Evolutionary conservation across 2,329 filamentous ascomycete species (phyloP).

Genomic region (Nigrospora oryzae): DNA sequence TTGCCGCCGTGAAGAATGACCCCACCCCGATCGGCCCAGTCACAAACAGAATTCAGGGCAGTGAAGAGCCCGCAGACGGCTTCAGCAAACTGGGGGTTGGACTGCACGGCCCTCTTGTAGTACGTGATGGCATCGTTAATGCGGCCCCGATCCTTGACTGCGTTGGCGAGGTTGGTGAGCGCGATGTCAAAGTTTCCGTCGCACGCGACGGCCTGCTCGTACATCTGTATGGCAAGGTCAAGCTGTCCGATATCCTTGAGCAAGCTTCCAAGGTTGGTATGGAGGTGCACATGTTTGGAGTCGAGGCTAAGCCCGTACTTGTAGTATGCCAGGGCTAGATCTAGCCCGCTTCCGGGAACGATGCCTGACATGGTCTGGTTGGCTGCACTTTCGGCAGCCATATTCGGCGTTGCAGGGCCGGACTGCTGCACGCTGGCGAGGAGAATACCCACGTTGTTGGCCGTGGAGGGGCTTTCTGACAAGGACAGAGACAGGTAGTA

Average conservation of each 20-base stretch:
- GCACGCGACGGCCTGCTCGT: slow-evolving; percentile 85
- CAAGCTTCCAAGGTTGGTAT: slow-evolving; percentile 91
- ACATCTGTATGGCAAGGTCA: slow-evolving; percentile 89
- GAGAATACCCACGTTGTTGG: slow-evolving; percentile 95
- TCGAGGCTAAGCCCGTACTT: slow-evolving; percentile 88
- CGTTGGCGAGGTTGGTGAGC: slow-evolving; percentile 91
- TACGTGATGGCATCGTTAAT: slow-evolving; percentile 88
- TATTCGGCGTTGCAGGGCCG: slow-evolving; percentile 24
- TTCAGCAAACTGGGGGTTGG: slow-evolving; percentile 95
- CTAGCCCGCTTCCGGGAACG: slow-evolving; percentile 75
- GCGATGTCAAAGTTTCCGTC: slow-evolving; percentile 96
- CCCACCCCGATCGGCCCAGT: slow-evolving; percentile 85
- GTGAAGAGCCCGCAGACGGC: slow-evolving; percentile 94
- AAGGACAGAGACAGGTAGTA: slow-evolving; percentile 94
- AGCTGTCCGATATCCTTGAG: slow-evolving; percentile 95
- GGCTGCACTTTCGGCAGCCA: slow-evolving; percentile 17
- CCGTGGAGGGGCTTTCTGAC: slow-evolving; percentile 92
- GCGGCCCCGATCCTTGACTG: slow-evolving; percentile 91
- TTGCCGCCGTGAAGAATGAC: slow-evolving; percentile 65
- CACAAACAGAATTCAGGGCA: slow-evolving; percentile 91
- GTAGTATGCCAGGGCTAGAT: slow-evolving; percentile 86
- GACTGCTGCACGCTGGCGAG: slow-evolving; percentile 86
- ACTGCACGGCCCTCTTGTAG: slow-evolving; percentile 79
- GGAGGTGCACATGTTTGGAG: slow-evolving; percentile 83
- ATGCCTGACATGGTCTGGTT: slow-evolving; percentile 64